Evolutionary conservation across 768 basidiomycete species (phyloP), one percentile per base, ranked within the genome.

Genomic region (Asterophora lycoperdoides): DNA sequence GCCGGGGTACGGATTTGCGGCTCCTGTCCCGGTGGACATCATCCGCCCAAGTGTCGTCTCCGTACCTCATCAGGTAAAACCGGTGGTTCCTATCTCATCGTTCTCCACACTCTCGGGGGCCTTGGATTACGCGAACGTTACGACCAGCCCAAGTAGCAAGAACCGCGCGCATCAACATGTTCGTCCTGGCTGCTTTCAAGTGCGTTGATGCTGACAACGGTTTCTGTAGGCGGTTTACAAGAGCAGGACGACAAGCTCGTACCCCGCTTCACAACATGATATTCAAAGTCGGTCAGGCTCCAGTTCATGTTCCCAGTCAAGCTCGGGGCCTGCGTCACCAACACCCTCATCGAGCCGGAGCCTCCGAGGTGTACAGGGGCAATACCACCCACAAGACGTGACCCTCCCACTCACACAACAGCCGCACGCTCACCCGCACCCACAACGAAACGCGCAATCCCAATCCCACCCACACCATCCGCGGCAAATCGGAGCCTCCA

Each of bases 31-130:
- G 26, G 29, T 34, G 5, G 46, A 47, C 32, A 33, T 53, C 20
- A 48, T 46, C 43, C 36, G 42, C 42, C 42, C 46, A 37, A 39
- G 38, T 37, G 41, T 30, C 30, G 13, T 32, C 30, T 23, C 23
- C 37, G 37, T 19, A 8, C 35, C 23, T 40, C 49, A 53, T 20
- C 49, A 49, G 23, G 23, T 6, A 23, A 23, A 23, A 43, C 49
- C 49, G 2, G 7, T 26, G 2, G 4, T 56, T 11, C 56, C 54
- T 14, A 18, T 57, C 33, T 57, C 56, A 8, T 44, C 56, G 9
- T 61, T 56, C 41, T 60, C 60, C 35, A 53, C 60, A 11, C 53
- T 61, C 4, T 19, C 56, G 5, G 58, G 55, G 19, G 58, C 58
- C 2, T 30, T 58, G 28, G 56, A 59, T 26, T 47, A 40, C 19